Conservation (phyloP, 169 alveolate genomes). For the Plasmodium knowlesi region DNA sequence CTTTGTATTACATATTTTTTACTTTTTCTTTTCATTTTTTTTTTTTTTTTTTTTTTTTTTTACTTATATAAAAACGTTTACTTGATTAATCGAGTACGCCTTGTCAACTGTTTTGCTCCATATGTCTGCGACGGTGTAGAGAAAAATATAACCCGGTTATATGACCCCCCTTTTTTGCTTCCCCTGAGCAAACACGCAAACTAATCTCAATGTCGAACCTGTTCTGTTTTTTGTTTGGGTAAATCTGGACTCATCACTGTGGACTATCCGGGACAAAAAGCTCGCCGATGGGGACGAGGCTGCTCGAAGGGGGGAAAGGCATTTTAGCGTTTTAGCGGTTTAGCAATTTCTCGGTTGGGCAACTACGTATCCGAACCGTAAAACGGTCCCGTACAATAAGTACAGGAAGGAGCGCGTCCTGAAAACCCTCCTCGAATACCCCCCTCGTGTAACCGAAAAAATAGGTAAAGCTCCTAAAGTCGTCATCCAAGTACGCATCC, state of each 20-base stretch:
- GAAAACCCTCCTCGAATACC: not conserved
- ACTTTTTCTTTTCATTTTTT: not conserved
- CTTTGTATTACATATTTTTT: not conserved
- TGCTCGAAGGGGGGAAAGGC: slow-evolving; percentile 1
- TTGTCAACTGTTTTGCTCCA: slow-evolving; percentile 63
- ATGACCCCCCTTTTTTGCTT: not conserved
- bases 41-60: not conserved
- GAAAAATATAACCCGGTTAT: not conserved
- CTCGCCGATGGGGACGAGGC: slow-evolving; percentile 75
- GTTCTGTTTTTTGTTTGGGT: slow-evolving; percentile 16
- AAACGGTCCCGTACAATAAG: not conserved
- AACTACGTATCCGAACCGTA: not conserved
- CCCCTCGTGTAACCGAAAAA: slow-evolving; percentile 47
- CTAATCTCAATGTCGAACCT: slow-evolving; percentile 5
- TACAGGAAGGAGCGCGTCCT: not conserved
- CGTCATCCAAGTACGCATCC: slow-evolving; percentile 64
- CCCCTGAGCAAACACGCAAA: not conserved
- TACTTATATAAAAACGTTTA: not conserved
- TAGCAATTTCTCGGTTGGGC: not conserved
- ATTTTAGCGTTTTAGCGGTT: not conserved
- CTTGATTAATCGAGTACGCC: slow-evolving; percentile 71
- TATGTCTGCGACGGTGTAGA: slow-evolving; percentile 14
- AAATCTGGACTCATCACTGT: slow-evolving; percentile 59
- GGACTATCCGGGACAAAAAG: slow-evolving; percentile 58
- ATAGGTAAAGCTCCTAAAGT: slow-evolving; percentile 61